Evolutionary conservation across 371 early-diverging fungal genomes (phyloP).

Genomic region (Thermomucor indicae-seudaticae): DNA sequence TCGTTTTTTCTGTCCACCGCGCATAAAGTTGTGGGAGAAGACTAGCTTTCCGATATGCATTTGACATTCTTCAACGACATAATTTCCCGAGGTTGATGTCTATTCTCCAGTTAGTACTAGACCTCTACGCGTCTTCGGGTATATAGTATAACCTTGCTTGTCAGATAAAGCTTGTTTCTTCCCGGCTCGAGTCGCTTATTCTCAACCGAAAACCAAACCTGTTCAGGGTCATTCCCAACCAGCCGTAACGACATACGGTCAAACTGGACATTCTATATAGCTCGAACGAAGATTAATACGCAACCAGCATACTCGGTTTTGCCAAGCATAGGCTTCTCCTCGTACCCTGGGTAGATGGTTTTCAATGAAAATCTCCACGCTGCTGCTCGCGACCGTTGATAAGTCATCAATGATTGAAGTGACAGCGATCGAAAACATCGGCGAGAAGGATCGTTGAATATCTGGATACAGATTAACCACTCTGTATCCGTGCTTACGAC

Average conservation of each 20-base stretch:
- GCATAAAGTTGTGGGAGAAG: slow-evolving; percentile 59
- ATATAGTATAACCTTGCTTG: slow-evolving; percentile 54
- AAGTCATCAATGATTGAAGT: slow-evolving; percentile 55
- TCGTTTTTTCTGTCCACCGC: slow-evolving; percentile 56
- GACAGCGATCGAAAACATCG: slow-evolving; percentile 60
- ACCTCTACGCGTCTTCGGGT: not conserved
- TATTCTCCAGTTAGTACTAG: slow-evolving; percentile 6
- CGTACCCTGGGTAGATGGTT: slow-evolving; percentile 57
- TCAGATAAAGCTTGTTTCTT: slow-evolving; percentile 53
- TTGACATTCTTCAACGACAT: slow-evolving; percentile 60
- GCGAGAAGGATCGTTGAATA: slow-evolving; percentile 41
- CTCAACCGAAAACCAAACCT: slow-evolving; percentile 39
- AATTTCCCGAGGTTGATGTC: slow-evolving; percentile 62
- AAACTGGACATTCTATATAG: slow-evolving; percentile 38
- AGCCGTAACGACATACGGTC: slow-evolving; percentile 51
- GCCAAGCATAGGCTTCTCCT: not conserved
- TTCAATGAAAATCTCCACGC: slow-evolving; percentile 54
- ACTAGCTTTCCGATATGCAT: slow-evolving; percentile 53
- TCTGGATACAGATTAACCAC: not conserved
- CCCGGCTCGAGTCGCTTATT: slow-evolving; percentile 60
- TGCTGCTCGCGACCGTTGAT: slow-evolving; percentile 54
- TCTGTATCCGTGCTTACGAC: not conserved
- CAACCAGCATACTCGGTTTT: not conserved
- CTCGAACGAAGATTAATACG: not conserved
- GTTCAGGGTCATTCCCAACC: slow-evolving; percentile 56